phyloP scores from a whole-genome alignment of 768 basidiomycete species.

The Phanerodontia chrysosporium region DNA sequence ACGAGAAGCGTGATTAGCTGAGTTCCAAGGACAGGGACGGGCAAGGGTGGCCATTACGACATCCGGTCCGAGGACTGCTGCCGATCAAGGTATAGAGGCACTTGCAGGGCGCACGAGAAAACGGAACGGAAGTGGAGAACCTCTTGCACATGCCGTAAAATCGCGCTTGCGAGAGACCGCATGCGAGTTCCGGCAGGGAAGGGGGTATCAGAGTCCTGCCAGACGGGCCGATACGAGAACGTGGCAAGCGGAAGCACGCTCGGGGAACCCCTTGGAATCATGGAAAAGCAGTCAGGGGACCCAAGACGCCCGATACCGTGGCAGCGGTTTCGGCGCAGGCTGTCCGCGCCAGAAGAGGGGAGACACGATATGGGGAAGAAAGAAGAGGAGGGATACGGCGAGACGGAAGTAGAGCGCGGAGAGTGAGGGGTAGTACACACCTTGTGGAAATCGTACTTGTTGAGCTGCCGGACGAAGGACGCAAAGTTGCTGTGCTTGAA shows the following conservation, averaged over 20 bases:
- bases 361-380: neutral
- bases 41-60: neutral
- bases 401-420: neutral
- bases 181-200: neutral
- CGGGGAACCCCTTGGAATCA: neutral
- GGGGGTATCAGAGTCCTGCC: neutral
- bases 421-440: slow-evolving; percentile 26
- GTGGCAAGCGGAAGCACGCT: neutral
- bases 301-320: neutral
- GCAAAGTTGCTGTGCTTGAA: slow-evolving; percentile 97
- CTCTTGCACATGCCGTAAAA: neutral
- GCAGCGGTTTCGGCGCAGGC: neutral
- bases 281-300: neutral
- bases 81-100: neutral
- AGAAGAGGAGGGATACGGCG: neutral
- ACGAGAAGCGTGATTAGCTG: slow-evolving; percentile 1
- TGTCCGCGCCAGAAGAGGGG: neutral
- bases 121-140: neutral
- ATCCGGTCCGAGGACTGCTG: neutral
- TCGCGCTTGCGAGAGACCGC: neutral
- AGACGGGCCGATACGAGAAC: neutral
- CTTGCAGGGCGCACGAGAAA: neutral
- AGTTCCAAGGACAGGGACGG: neutral
- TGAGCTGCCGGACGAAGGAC: slow-evolving; percentile 86
- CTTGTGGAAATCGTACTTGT: slow-evolving; percentile 98